phyloP scores from a whole-genome alignment of 2,329 filamentous ascomycete genomes.

The Xylariaceae sp. region DNA sequence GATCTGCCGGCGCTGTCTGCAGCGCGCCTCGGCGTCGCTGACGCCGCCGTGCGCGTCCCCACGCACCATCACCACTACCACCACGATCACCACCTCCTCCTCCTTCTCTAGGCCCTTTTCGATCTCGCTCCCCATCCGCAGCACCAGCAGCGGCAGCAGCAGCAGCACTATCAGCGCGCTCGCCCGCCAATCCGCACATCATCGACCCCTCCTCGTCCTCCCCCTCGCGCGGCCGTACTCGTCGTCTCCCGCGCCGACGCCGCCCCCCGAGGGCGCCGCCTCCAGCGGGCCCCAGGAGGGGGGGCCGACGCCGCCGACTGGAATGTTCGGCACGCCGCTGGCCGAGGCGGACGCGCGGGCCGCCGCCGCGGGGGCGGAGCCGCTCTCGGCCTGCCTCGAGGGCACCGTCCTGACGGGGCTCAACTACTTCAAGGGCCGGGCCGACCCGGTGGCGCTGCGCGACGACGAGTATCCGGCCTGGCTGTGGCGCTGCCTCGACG shows the following conservation, averaged over 20 bases:
- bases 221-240: slow-evolving; percentile 18
- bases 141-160: background rate
- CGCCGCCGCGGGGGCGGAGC: slow-evolving; percentile 8
- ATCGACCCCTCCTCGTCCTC: no score
- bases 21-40: slow-evolving; percentile 31
- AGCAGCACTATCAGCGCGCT: slow-evolving; percentile 9
- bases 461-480: slow-evolving; percentile 74
- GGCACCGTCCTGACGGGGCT: slow-evolving; percentile 67
- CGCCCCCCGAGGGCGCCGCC: slow-evolving; percentile 20
- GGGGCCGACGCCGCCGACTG: slow-evolving; percentile 14
- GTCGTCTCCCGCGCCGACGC: slow-evolving; percentile 29
- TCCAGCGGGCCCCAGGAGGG: slow-evolving; percentile 19
- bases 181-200: slow-evolving; percentile 22
- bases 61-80: slow-evolving; percentile 9
- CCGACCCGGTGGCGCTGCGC: slow-evolving; percentile 64
- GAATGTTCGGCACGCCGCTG: slow-evolving; percentile 22
- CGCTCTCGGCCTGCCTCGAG: slow-evolving; percentile 48
- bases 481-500: slow-evolving; percentile 67
- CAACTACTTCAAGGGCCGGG: slow-evolving; percentile 67
- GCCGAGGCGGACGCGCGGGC: slow-evolving; percentile 13
- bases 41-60: no score
- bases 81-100: slow-evolving; percentile 8
- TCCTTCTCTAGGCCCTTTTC: slow-evolving; percentile 14
- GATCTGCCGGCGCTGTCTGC: slow-evolving; percentile 43
- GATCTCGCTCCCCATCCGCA: slow-evolving; percentile 1